Evolutionary conservation across 2,329 filamentous ascomycete genomes (phyloP), one percentile per base, ranked within the genome.

Genomic region (Colletotrichum musicola): DNA sequence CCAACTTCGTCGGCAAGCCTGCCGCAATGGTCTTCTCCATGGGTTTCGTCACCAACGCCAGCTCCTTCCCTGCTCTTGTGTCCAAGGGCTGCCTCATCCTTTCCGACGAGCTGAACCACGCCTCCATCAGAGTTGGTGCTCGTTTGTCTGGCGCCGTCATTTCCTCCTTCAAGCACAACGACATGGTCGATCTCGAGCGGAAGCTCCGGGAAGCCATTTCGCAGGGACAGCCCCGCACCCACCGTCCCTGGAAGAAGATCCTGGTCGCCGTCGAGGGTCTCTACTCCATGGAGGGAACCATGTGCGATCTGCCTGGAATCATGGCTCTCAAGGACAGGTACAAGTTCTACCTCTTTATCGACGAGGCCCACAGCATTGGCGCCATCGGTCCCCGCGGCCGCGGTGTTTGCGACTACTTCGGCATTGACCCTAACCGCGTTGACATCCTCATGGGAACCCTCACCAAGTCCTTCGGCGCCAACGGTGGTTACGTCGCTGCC

Each of bases 161-260:
- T 75, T 90, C 91, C 73, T 97, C 95, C 77, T 99, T 98, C 87
- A 97, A 94, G 85, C 96, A 99, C 86, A 99, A 99, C 79, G 93
- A 98, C 80, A 97, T 98, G 91, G 83, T 81, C 30, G 91, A 97
- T 74, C 86, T 99, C 18, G 96, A 99, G 82, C 88, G 88, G 68
- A 90, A 92, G 74, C 89, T 99, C 6, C 92, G 96, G 49, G 95
- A 98, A 78, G 92, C 91, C 72, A 98, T 99, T 77, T 95, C 95
- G 14, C 95, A 98, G 81, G 96, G 96, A 51, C 96, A 99, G 78
- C 96, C 96, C 61, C 92, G 96, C 73, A 99, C 95, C n/a, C 96
- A 99, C 81, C 92, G 96, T 35, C 96, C 96, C 1, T 99, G 96
- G 96, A 98, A 97, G 87, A 99, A 98, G 89, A 98, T 99, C 69